Conservation (phyloP, 768 basidiomycete species). For the Neoboletus magnificus region DNA sequence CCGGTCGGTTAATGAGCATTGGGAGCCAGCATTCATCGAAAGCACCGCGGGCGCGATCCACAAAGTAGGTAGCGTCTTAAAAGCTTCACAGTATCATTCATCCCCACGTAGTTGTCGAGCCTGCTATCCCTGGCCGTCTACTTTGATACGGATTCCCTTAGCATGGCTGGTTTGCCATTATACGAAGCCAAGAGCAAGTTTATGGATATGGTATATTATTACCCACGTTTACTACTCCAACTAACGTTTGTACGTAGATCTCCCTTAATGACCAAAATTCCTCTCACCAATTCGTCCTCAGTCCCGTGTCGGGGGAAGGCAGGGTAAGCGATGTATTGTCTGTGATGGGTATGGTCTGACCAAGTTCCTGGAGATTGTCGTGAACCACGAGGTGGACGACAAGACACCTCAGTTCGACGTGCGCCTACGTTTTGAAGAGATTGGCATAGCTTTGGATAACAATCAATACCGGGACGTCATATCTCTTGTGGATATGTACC, state of each 20-base stretch:
- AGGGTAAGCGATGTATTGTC: slow-evolving; percentile 47
- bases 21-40: slow-evolving; percentile 91
- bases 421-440: slow-evolving; percentile 86
- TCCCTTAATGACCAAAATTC: slow-evolving; percentile 42
- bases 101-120: slow-evolving; percentile 62
- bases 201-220: slow-evolving; percentile 56
- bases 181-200: slow-evolving; percentile 72
- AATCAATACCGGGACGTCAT: slow-evolving; percentile 94
- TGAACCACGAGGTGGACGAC: slow-evolving; percentile 76
- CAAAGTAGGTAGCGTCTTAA: slow-evolving; percentile 52
- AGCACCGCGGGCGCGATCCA: slow-evolving; percentile 83
- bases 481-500: slow-evolving; percentile 93
- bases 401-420: slow-evolving; percentile 84
- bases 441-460: slow-evolving; percentile 87
- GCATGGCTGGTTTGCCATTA: slow-evolving; percentile 65
- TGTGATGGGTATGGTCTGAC: background rate
- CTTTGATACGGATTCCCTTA: slow-evolving; percentile 89
- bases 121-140: slow-evolving; percentile 87
- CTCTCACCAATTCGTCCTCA: slow-evolving; percentile 87
- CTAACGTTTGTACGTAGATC: slow-evolving; percentile 38
- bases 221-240: background rate
- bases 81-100: slow-evolving; percentile 1
- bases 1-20: slow-evolving; percentile 81
- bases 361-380: slow-evolving; percentile 52
- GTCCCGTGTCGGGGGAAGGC: slow-evolving; percentile 94